Percentiles rank a stretch among this genome's conserved stretches.
Evolutionary conservation across 148 eudicot species (phyloP).

Genomic region (Camellia japonica): DNA sequence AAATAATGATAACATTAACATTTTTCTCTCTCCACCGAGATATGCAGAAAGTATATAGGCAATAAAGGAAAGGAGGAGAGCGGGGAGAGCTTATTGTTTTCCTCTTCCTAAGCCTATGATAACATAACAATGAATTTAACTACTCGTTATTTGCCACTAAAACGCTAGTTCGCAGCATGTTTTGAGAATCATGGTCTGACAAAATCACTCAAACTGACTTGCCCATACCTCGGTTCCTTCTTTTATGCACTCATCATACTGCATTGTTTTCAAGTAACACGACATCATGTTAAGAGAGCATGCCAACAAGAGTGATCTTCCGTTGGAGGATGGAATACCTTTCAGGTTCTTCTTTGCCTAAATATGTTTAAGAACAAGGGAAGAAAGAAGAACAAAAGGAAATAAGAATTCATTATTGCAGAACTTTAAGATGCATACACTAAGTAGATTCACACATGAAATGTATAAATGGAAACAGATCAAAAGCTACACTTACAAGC

Average conservation of each 20-base stretch:
- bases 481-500: conserved; percentile 54
- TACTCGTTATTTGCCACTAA: too few species aligned
- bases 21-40: background rate
- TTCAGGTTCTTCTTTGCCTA: conserved; percentile 87
- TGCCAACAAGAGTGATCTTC: conserved; percentile 53
- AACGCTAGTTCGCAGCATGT: too few species aligned
- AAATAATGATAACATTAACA: background rate
- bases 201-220: conserved; percentile 1
- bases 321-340: conserved; percentile 57
- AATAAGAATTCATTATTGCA: conserved; percentile 3
- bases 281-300: conserved; percentile 98
- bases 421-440: background rate
- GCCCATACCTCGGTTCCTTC: conserved; percentile 88
- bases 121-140: too few species aligned
- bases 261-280: conserved; percentile 81
- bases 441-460: conserved; percentile 14
- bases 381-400: conserved; percentile 4
- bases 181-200: background rate
- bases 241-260: conserved; percentile 68
- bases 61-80: too few species aligned
- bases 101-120: too few species aligned
- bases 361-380: conserved; percentile 6
- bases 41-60: too few species aligned
- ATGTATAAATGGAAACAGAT: conserved; percentile 7
- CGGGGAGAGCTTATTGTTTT: too few species aligned